A percentile compares a stretch with the other conserved stretches of the same genome.
Evolutionary conservation across 176 grass and related monocot genomes (phyloP).

Genomic region (Urochloa ruziziensis): DNA sequence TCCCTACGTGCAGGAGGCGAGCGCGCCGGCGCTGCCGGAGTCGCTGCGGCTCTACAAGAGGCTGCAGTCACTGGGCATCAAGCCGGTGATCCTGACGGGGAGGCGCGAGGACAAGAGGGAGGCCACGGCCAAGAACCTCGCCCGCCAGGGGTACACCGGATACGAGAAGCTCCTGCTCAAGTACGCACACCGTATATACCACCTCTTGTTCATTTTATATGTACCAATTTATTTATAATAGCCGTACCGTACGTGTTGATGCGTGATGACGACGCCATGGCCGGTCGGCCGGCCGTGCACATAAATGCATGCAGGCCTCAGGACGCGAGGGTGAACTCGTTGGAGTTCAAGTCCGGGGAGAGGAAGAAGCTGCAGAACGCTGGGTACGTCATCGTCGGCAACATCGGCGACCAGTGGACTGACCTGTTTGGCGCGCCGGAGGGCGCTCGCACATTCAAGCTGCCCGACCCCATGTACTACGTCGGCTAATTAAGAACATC

Average conservation of each 20-base stretch:
- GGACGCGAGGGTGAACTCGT: neutral
- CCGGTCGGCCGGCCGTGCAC: no score
- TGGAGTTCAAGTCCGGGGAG: conserved; percentile 38
- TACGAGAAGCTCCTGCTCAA: conserved; percentile 19
- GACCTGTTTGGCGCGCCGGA: conserved; percentile 36
- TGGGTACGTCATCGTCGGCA: conserved; percentile 36
- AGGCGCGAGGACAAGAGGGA: conserved; percentile 12
- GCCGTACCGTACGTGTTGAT: no score
- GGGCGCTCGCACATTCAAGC: conserved; percentile 47
- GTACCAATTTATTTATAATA: no score
- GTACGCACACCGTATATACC: no score
- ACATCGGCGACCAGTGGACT: conserved; percentile 67
- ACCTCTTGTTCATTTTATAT: no score
- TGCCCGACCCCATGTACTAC: conserved; percentile 54
- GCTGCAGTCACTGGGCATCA: conserved; percentile 34
- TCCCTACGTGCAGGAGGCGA: neutral
- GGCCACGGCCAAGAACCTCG: neutral
- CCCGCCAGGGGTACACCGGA: neutral
- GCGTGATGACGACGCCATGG: no score
- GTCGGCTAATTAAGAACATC: neutral
- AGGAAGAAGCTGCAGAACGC: conserved; percentile 33
- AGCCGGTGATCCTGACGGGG: conserved; percentile 26
- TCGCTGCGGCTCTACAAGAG: neutral
- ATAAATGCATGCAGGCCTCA: neutral
- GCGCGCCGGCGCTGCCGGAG: conserved; percentile 24